Base-by-base conservation (phyloP, 1,284 basidiomycete species). In the Marasmius fiardii region DNA sequence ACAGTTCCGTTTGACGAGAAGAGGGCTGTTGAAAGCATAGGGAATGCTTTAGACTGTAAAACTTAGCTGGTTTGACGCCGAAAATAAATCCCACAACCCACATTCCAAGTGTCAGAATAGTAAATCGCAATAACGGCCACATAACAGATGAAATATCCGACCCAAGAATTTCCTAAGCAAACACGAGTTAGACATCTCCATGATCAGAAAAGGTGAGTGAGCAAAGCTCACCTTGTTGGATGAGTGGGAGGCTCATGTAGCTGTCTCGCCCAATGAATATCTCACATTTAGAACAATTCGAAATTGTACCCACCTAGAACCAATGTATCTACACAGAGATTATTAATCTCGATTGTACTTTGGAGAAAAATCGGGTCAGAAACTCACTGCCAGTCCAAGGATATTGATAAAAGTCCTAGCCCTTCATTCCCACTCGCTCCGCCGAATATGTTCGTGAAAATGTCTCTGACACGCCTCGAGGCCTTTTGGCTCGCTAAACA, bases 381-480 rank as follows among this genome's bases (percentile, higher is more conserved):
- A 1, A 49, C 47, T 28, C 18, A 49, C 59, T 83, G 82, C 83
- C 82, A 85, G 63, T 86, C 84, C 23, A 85, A 77, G 7, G 78
- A 79, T 24, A 85, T 56, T 4, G 47, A 49, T 48, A 82, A 63
- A 31, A 88, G 63, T 0, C 85, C 84, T 34, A 85, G 69, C 1
- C 86, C 85, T 65, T 87, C 85, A 65, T 87, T 88, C 44, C 76
- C 81, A 56, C 78, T 74, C 3, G 79, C 69, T 8, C 84, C 84
- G 24, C 85, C 83, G 58, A 87, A 87, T 4, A 87, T 68, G 58
- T 86, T 84, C 2, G 84, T 85, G 62, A 86, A 76, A 23, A 81
- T 67, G 58, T 81, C 70, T 31, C 73, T 65, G 0, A 75, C 71
- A 8, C 60, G 69, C 54, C 72, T 61, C 0, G 76, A 67, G 2